A percentile compares a stretch with the other conserved stretches of the same genome.
Evolutionary conservation across 257 asterid genomes (phyloP).

Genomic region (Solanum tacnaense): DNA sequence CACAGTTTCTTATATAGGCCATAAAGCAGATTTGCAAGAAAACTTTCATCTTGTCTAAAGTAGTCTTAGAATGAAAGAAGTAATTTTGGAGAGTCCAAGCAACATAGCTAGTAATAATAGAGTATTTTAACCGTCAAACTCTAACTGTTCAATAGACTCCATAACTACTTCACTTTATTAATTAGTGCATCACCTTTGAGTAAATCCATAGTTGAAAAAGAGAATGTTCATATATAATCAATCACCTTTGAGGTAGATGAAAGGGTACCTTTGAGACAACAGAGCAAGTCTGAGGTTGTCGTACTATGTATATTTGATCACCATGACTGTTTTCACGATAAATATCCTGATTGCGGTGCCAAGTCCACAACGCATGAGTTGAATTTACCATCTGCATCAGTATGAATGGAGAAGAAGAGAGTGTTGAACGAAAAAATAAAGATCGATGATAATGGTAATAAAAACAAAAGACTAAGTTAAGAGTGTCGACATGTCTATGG

Average conservation of each 20-base stretch:
- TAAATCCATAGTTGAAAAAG: background rate
- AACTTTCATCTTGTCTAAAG: background rate
- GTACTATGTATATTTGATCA: constrained; percentile 69
- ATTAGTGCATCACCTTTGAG: background rate
- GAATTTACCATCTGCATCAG: constrained; percentile 53
- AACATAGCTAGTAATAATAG: background rate
- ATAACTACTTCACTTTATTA: background rate
- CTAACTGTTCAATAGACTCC: background rate
- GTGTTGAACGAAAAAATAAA: background rate
- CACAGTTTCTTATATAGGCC: background rate
- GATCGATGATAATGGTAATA: background rate
- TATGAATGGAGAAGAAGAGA: background rate
- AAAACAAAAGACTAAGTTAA: background rate
- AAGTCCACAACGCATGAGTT: constrained; percentile 80
- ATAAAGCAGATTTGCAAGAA: background rate
- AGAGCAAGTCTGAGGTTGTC: constrained; percentile 67
- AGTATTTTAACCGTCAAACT: background rate
- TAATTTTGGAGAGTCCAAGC: no score
- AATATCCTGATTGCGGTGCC: constrained; percentile 86
- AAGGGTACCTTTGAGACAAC: constrained; percentile 13
- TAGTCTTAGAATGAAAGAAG: background rate
- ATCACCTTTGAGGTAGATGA: background rate
- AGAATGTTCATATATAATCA: no score
- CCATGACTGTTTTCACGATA: constrained; percentile 48
- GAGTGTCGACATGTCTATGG: background rate